Base-by-base conservation (phyloP, 1,284 basidiomycete species). In the Erythrobasidium hasegawianum region DNA sequence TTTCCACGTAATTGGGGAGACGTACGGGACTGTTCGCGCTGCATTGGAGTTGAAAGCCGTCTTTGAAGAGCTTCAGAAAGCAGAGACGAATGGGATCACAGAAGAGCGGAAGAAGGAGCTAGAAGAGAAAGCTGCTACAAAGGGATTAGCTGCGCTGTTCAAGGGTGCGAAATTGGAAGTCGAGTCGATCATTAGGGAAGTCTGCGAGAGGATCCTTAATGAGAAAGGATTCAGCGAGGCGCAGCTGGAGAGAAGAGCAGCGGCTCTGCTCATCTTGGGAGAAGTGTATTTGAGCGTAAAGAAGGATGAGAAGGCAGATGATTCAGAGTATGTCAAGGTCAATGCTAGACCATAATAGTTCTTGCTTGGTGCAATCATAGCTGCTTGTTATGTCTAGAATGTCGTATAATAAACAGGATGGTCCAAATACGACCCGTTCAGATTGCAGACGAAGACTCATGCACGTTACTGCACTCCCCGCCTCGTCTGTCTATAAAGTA, bases 151-250 rank as follows among this genome's bases (percentile, higher is more conserved):
- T 72, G 91, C 91, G 0, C 79, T 95, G 27, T 95, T 94, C 85
- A 95, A 95, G 82, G 92, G 94, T 2, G 88, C 94, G 26, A 97
- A 96, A 76, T 84, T 97, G 18, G 95, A 97, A 77, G 86, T 97
- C 57, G 94, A 98, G 77, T 89, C 88, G 16, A 87, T 98, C 38
- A 82, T 98, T 10, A 85, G 95, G 40, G 95, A 97, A 77, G 90
- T 90, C 0, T 94, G 91, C 76, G 95, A 98, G 73, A 84, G 86
- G 20, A 83, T 97, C 16, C 81, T 99, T 3, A 78, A 79, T 22
- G 81, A 83, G 53, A 73, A 72, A 5, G 72, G 73, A 18, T 56
- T 66, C 20, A 58, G 60, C 3, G 66, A 83, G 3, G 80, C 83
- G 59, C 90, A 90, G 76, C 81, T 86, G 1, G 81, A 84, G 52